Percentiles rank a stretch among this genome's conserved stretches.
Conservation (phyloP, 140 eudicot species). For the Stevia rebaudiana region DNA sequence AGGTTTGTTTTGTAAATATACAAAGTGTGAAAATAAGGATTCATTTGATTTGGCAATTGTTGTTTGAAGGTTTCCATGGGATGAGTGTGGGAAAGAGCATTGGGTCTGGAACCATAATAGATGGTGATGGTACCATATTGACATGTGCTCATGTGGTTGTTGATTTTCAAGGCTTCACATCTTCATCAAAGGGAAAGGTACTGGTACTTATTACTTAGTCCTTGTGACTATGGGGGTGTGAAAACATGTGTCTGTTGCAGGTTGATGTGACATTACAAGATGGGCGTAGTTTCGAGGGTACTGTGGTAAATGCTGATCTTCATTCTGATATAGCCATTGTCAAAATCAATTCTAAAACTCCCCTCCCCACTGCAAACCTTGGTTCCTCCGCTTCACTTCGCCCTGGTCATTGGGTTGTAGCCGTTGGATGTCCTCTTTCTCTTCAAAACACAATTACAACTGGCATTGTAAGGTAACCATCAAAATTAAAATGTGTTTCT, state of each 20-base stretch:
- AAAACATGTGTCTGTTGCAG: constrained; percentile 38
- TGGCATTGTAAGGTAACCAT: constrained; percentile 79
- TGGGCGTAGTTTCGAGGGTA: constrained; percentile 90
- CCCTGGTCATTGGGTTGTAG: constrained; percentile 96
- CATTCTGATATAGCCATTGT: constrained; percentile 93
- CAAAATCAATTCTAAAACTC: constrained; percentile 78
- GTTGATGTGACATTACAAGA: constrained; percentile 95
- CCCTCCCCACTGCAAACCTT: constrained; percentile 80
- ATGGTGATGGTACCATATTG: constrained; percentile 86
- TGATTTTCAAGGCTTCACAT: constrained; percentile 59
- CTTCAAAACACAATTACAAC: constrained; percentile 91
- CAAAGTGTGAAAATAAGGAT: background rate
- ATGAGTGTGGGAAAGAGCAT: constrained; percentile 66
- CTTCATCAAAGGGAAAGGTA: constrained; percentile 76
- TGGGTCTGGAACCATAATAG: constrained; percentile 89
- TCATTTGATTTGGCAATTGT: background rate
- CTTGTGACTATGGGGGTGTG: too few species aligned
- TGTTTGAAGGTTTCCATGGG: constrained; percentile 58
- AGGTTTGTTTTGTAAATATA: constrained; percentile 35
- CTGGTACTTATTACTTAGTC: constrained; percentile 13
- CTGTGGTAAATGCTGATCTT: constrained; percentile 80
- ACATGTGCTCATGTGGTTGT: constrained; percentile 94
- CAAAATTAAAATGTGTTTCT: background rate
- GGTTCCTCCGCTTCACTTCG: constrained; percentile 79
- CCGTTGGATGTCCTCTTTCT: constrained; percentile 90